phyloP scores from a whole-genome alignment of 2,329 filamentous ascomycete genomes.

The Sporothrix inflata region DNA sequence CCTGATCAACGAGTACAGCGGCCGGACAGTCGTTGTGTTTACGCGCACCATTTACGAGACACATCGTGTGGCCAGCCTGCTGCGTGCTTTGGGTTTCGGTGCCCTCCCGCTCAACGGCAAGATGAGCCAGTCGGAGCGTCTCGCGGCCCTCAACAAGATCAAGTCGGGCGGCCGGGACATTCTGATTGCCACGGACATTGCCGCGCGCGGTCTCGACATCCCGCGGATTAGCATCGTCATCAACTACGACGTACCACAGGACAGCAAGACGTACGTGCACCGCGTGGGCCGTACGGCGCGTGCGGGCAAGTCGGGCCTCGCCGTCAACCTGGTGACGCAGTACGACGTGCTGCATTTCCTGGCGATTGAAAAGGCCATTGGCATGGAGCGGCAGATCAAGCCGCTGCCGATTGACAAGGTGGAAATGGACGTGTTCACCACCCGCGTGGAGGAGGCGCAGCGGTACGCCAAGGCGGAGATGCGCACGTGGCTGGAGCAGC shows the following conservation, averaged over 20 bases:
- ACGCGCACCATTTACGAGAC: slow-evolving; percentile 90
- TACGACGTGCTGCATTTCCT: slow-evolving; percentile 82
- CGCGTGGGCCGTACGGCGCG: slow-evolving; percentile 85
- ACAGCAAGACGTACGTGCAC: slow-evolving; percentile 90
- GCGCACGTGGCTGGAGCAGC: slow-evolving; percentile 66
- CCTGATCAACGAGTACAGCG: slow-evolving; percentile 81
- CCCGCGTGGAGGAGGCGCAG: slow-evolving; percentile 81
- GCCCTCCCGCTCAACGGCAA: slow-evolving; percentile 94
- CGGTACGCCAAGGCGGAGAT: slow-evolving; percentile 77
- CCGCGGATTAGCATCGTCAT: slow-evolving; percentile 85
- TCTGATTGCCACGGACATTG: slow-evolving; percentile 91
- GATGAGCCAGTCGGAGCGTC: slow-evolving; percentile 81
- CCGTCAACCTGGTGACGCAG: slow-evolving; percentile 81
- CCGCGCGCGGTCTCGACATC: slow-evolving; percentile 88
- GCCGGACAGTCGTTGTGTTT: slow-evolving; percentile 89
- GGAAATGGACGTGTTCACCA: slow-evolving; percentile 80
- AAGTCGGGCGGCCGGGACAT: slow-evolving; percentile 78
- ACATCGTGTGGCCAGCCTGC: slow-evolving; percentile 79
- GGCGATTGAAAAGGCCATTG: slow-evolving; percentile 80
- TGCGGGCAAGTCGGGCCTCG: slow-evolving; percentile 81
- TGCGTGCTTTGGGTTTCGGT: slow-evolving; percentile 82
- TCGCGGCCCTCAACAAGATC: slow-evolving; percentile 92
- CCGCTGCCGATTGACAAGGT: slow-evolving; percentile 75
- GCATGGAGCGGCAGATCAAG: slow-evolving; percentile 65
- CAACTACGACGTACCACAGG: slow-evolving; percentile 81